Evolutionary conservation across 129 eudicot species (phyloP), one percentile per base, ranked within the genome.

Genomic region (Silybum marianum): DNA sequence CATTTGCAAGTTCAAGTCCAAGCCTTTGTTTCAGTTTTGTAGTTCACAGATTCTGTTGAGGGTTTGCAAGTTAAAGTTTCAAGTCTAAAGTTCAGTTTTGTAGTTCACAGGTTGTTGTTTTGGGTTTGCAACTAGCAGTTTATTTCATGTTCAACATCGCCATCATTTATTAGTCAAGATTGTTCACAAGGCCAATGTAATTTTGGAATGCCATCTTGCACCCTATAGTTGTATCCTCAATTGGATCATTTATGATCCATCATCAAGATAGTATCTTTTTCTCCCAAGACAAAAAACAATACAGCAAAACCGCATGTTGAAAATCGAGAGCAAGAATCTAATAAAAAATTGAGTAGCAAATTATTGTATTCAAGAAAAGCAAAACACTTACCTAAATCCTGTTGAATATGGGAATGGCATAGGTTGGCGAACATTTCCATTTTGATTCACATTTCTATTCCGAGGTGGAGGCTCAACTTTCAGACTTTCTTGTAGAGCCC

Each of bases 401-500:
- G 85, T 72, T 51, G 92, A 81, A 76, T 89, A 86, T 25, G 98
- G 90, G 65, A 80, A 85, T 70, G 84, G 76, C 30, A 88, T 82
- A 72, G 95, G 95, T 30, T 91, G 98, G 85, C 85, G 82, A 72
- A 65, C 25, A 67, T 86, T 85, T 54, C 90, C 88, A 70, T 44
- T 75, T 58, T 82, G 82, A 77, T 74, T 86, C 78, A 73, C 76
- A 76, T 78, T 88, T 76, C 85, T 80, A 18, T 80, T 75, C 58
- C 73, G 66, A 7, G 89, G 81, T 81, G 90, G 82, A 87, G 95
- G 90, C 68, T 77, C 89, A 21, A 80, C 77, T 75, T 84, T 86
- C 82, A 91, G 81, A 76, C 98, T 93, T 87, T 90, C 97, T 65
- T 90, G 95, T 60, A 93, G 79, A 78, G 95, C 91, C 89, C 89